Evolutionary conservation across 1,284 basidiomycete genomes (phyloP), one percentile per base, ranked within the genome.

Genomic region (Microbotryomycetes sp.): DNA sequence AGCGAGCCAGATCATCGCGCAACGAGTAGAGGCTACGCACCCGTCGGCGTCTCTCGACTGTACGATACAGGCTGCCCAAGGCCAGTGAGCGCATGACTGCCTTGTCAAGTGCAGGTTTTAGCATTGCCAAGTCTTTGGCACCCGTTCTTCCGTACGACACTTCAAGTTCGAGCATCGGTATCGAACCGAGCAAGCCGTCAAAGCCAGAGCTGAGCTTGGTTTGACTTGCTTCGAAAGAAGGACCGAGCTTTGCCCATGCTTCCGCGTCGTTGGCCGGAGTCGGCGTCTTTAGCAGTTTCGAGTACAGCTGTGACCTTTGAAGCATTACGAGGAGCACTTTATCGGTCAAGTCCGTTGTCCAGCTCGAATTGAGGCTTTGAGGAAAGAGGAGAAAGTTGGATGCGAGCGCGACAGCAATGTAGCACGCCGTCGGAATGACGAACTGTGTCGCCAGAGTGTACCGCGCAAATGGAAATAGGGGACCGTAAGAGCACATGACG

Each of bases 361-460:
- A 78, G 1, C 74, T 75, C 65, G 85, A 83, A 60, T 83, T 85
- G 60, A 88, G 75, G 7, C 84, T 83, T 73, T 87, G 82, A 1
- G 88, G 88, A 72, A 89, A 90, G 61, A 89, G 77, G 35, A 89
- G 70, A 18, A 85, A 65, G 27, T 83, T 79, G 23, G 79, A 75
- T 4, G 78, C 77, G 26, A 85, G 58, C 0, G 82, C 85, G 48
- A 86, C 81, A 2, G 81, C 86, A 52, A 84, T 72, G 73, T 84
- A 88, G 62, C 79, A 81, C 1, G 76, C 72, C 0, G 82, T 78
- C 0, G 87, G 84, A 27, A 84, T 80, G 53, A 86, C 73, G 61
- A 88, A 78, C 1, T 77, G 73, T 49, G 81, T 81, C 11, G 63
- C 58, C 35, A 65, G 59, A 1, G 80, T 84, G 71, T 89, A 90